Evolutionary conservation across 371 early-diverging fungal species (phyloP).

Genomic region (Umbelopsis sp.): DNA sequence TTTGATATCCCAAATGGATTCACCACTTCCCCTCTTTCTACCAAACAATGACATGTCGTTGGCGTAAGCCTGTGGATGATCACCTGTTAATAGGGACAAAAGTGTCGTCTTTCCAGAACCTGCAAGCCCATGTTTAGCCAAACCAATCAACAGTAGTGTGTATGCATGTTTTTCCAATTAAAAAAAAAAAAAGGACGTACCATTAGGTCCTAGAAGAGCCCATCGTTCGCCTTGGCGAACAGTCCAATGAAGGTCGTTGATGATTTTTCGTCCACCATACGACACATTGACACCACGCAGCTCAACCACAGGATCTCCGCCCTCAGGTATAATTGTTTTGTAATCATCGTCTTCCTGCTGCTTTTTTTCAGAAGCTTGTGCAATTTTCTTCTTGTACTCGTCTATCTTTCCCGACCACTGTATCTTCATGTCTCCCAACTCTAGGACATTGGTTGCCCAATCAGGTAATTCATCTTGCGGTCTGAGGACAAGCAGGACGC

Average conservation of each 20-base stretch:
- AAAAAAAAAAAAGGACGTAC: conserved; percentile 19
- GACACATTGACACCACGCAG: conserved; percentile 52
- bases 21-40: conserved; percentile 57
- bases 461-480: conserved; percentile 62
- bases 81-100: conserved; percentile 61
- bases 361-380: conserved; percentile 19
- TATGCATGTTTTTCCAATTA: background rate
- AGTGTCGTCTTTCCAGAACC: conserved; percentile 68
- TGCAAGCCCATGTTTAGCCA: conserved; percentile 14
- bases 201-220: conserved; percentile 61
- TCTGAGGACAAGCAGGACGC: conserved; percentile 52
- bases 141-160: background rate
- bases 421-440: conserved; percentile 36
- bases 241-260: conserved; percentile 55
- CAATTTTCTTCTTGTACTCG: conserved; percentile 28
- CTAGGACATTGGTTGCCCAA: conserved; percentile 60
- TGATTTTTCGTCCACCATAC: conserved; percentile 46
- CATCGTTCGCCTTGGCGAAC: conserved; percentile 58
- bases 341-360: conserved; percentile 11
- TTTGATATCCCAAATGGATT: conserved; percentile 66
- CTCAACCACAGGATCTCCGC: conserved; percentile 41
- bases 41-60: conserved; percentile 62
- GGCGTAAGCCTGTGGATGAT: conserved; percentile 69
- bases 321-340: background rate
- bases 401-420: conserved; percentile 34